These are phyloP conservation scores for Dothidotthia symphoricarpi DNA, from an alignment of 2,329 filamentous ascomycete genomes.

Conservation along the genomic window DNA sequence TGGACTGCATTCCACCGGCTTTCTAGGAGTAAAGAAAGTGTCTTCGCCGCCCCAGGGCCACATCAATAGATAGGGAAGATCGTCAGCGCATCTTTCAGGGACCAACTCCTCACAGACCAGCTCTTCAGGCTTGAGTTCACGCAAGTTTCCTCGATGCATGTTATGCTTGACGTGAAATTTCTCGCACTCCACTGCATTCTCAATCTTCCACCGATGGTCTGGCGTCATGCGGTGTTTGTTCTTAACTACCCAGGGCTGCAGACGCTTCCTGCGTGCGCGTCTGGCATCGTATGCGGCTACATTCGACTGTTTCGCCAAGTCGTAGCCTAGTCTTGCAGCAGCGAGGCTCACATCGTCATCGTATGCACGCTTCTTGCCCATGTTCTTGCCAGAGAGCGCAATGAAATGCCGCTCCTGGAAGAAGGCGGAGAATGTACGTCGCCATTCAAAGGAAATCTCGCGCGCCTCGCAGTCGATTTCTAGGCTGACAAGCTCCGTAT, in stretches of 20 bases:
- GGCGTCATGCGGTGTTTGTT: conserved; percentile 16
- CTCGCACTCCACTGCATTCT: conserved; percentile 5
- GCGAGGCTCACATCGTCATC: conserved; percentile 10
- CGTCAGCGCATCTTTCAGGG: conserved; percentile 14
- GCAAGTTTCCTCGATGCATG: conserved; percentile 8
- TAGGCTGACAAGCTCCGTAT: conserved; percentile 17
- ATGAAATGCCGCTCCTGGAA: conserved; percentile 15
- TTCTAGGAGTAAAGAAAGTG: conserved; percentile 5
- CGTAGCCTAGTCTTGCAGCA: not conserved
- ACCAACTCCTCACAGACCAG: conserved; percentile 6
- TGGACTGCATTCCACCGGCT: conserved; percentile 1
- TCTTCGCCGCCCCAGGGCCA: conserved; percentile 13
- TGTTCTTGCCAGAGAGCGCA: conserved; percentile 1
- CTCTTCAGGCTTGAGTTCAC: conserved; percentile 1
- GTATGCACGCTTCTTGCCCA: conserved; percentile 5
- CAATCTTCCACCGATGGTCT: conserved; percentile 13
- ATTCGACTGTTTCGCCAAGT: not conserved
- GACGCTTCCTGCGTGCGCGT: conserved; percentile 14
- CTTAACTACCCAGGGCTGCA: conserved; percentile 11
- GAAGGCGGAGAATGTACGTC: conserved; percentile 12
- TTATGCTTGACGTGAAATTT: conserved; percentile 5
- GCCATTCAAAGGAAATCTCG: conserved; percentile 21
- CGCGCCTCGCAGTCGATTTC: conserved; percentile 12
- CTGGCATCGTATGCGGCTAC: not conserved
- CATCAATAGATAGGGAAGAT: conserved; percentile 12